Evolutionary conservation across 768 basidiomycete species (phyloP), one percentile per base, ranked within the genome.

Genomic region (Phallus indusiatus): DNA sequence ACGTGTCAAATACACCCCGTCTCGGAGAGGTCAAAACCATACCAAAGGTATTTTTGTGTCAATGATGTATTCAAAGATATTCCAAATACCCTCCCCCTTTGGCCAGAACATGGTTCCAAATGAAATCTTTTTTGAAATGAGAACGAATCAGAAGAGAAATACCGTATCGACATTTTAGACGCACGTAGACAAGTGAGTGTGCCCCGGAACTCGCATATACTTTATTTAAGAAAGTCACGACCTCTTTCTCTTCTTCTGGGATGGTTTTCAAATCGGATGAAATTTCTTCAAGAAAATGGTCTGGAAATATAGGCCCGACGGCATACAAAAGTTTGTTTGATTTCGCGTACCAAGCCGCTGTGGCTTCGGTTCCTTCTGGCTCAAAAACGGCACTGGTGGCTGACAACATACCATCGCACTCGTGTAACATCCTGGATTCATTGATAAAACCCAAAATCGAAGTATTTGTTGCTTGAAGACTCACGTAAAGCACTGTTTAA

Each of bases 41-140:
- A 68, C 67, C 56, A 68, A 67, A 17, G 67, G 66, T 6, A 63
- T 61, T 6, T 62, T 55, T 49, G 24, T 37, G 10, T 67, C 64
- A 33, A 67, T 62, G 35, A 67, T 48, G 10, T 65, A 61, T 48
- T 65, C 64, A 1, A 68, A 36, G 42, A 67, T 58, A 1, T 60
- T 46, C 58, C 63, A 66, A 5, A 66, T 20, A 12, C 64, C 62
- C 10, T 65, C 58, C 7, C 61, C 56, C 5, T 52, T 47, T 17
- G 64, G 59, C 64, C 66, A 67, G 37, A 64, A 63, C 0, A 65
- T 24, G 4, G 62, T 62, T 7, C 67, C 67, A 46, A 68, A 66
- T 4, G 67, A 65, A 49, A 67, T 63, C 67, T 68, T 22, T 21
- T 37, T 11, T 28, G 11, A n/a, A n/a, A n/a, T n/a, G n/a, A n/a